phyloP scores from a whole-genome alignment of 2,329 filamentous ascomycete species.

The Lasiodiplodia citricola region DNA sequence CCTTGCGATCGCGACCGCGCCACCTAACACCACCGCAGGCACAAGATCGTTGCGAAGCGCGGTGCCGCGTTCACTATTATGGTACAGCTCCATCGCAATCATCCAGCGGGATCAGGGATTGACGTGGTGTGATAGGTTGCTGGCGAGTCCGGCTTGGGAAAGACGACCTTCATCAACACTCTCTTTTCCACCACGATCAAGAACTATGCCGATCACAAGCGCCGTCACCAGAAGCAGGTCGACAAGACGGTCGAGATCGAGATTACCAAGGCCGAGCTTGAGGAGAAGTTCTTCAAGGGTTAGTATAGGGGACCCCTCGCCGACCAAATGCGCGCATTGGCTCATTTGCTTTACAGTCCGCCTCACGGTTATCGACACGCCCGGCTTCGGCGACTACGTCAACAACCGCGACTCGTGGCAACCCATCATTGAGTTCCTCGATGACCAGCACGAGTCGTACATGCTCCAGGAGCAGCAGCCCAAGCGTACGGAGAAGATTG shows the following conservation, averaged over 20 bases:
- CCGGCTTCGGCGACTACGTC: slow-evolving; percentile 98
- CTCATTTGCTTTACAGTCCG: slow-evolving; percentile 68
- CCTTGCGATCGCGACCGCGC: slow-evolving; percentile 11
- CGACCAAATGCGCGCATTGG: slow-evolving; percentile 3
- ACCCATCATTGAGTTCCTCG: slow-evolving; percentile 99
- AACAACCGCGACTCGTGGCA: slow-evolving; percentile 99
- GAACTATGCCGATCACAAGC: slow-evolving; percentile 99
- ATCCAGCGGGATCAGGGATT: neutral
- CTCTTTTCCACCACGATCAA: slow-evolving; percentile 99
- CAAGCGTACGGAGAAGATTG: slow-evolving; percentile 96
- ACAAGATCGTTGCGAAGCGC: slow-evolving; percentile 78
- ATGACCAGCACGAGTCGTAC: slow-evolving; percentile 99
- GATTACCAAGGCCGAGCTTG: slow-evolving; percentile 98
- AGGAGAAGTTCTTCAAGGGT: slow-evolving; percentile 99
- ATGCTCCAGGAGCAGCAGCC: slow-evolving; percentile 99
- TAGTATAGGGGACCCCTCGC: slow-evolving; percentile 28
- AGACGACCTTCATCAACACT: slow-evolving; percentile 99
- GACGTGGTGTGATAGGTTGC: slow-evolving; percentile 71
- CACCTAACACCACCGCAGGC: slow-evolving; percentile 53
- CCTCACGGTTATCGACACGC: slow-evolving; percentile 97
- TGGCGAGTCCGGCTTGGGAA: slow-evolving; percentile 96
- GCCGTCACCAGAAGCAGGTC: slow-evolving; percentile 98
- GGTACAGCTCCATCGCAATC: slow-evolving; percentile 61
- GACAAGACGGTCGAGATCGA: slow-evolving; percentile 99
- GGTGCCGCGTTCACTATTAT: slow-evolving; percentile 99